Evolutionary conservation across 129 eudicot genomes (phyloP).

Genomic region (Calendula officinalis): DNA sequence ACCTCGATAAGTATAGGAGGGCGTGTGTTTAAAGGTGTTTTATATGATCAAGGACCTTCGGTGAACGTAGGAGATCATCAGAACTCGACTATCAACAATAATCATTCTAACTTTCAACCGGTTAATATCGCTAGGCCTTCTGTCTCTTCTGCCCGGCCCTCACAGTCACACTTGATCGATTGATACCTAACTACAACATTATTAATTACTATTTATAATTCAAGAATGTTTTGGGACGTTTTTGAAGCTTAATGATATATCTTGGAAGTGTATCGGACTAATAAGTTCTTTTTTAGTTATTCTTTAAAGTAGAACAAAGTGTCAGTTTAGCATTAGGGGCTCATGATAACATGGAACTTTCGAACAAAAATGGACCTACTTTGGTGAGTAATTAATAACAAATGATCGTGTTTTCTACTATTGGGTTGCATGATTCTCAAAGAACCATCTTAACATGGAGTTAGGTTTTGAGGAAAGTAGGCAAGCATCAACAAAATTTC

Average conservation of each 20-base stretch:
- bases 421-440: slow-evolving; percentile 6
- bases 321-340: too few species aligned
- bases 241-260: background rate
- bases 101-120: slow-evolving; percentile 3
- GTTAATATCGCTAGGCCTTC: background rate
- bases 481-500: slow-evolving; percentile 3
- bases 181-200: background rate
- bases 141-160: background rate
- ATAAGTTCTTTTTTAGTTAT: too few species aligned
- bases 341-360: too few species aligned
- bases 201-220: background rate
- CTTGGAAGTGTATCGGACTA: background rate
- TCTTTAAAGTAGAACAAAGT: too few species aligned
- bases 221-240: background rate
- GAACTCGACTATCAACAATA: background rate
- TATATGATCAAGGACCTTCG: slow-evolving; percentile 73
- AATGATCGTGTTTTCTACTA: background rate
- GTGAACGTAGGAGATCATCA: slow-evolving; percentile 22
- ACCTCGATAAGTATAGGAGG: slow-evolving; percentile 75
- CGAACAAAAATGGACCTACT: background rate
- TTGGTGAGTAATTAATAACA: background rate
- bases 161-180: background rate
- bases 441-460: slow-evolving; percentile 8
- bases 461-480: slow-evolving; percentile 15
- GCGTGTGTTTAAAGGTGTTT: slow-evolving; percentile 63